These are phyloP conservation scores for Phytophthora meadii DNA, from an alignment of 352 stramenopile genomes.

Conservation along the genomic window DNA sequence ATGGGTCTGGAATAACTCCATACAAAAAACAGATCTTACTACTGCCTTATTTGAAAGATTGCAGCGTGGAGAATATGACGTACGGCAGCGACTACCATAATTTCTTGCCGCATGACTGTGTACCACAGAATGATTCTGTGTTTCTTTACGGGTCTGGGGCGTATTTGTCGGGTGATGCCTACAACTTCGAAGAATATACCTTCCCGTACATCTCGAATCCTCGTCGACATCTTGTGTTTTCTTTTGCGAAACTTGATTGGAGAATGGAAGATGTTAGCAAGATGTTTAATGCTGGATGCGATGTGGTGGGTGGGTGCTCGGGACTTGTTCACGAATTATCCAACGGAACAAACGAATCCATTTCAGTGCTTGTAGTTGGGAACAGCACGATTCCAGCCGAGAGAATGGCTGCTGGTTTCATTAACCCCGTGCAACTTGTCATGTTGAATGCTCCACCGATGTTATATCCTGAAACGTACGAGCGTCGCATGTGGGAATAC, in stretches of 20 bases:
- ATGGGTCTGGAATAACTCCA: constrained; percentile 31
- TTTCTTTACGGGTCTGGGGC: constrained; percentile 44
- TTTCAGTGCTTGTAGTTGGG: constrained; percentile 27
- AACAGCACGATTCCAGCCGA: constrained; percentile 28
- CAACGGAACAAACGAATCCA: not conserved
- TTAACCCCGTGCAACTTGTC: constrained; percentile 35
- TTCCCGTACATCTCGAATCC: constrained; percentile 35
- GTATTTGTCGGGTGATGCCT: constrained; percentile 35
- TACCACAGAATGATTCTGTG: constrained; percentile 22
- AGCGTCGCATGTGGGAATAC: constrained; percentile 31
- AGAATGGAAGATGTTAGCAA: constrained; percentile 35
- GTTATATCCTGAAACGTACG: constrained; percentile 17
- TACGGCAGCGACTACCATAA: constrained; percentile 46
- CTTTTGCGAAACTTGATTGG: constrained; percentile 49
- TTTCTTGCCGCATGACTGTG: constrained; percentile 36
- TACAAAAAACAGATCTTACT: constrained; percentile 48
- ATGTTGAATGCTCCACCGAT: constrained; percentile 27
- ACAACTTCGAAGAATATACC: constrained; percentile 8
- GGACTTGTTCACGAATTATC: constrained; percentile 36
- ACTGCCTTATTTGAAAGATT: constrained; percentile 49
- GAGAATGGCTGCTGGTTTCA: constrained; percentile 23
- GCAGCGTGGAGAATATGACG: constrained; percentile 37
- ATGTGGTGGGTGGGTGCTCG: constrained; percentile 18
- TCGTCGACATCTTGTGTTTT: constrained; percentile 43
- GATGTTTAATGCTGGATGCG: constrained; percentile 41